Evolutionary conservation across 371 early-diverging fungal species (phyloP).

Genomic region (Rhizopus stolonifer): DNA sequence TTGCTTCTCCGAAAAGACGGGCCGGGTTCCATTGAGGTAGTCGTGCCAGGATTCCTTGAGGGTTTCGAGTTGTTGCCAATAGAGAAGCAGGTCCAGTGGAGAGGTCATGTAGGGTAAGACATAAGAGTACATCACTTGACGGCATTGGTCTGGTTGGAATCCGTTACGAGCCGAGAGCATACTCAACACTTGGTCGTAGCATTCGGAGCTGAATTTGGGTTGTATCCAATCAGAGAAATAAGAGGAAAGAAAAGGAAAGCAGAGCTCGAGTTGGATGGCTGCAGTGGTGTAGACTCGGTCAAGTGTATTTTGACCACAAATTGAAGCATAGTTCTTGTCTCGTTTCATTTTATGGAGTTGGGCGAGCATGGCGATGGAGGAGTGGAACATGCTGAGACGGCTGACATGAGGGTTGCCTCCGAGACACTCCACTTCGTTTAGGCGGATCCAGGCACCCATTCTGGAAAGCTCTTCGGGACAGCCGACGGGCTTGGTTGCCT

Average conservation of each 20-base stretch:
- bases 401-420: constrained; percentile 36
- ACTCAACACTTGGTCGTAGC: constrained; percentile 16
- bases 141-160: constrained; percentile 17
- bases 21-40: constrained; percentile 14
- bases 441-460: constrained; percentile 36
- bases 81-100: constrained; percentile 33
- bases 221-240: no score
- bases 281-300: constrained; percentile 33
- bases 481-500: constrained; percentile 14
- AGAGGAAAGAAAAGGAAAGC: no score
- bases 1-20: constrained; percentile 19
- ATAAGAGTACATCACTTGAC: constrained; percentile 33
- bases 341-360: constrained; percentile 24
- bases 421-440: constrained; percentile 41
- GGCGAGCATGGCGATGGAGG: constrained; percentile 36
- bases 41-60: constrained; percentile 22
- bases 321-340: constrained; percentile 11
- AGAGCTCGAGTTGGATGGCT: constrained; percentile 37
- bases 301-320: constrained; percentile 27
- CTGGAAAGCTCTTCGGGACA: constrained; percentile 25
- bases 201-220: constrained; percentile 9
- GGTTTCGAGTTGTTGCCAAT: constrained; percentile 30
- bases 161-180: constrained; percentile 22
- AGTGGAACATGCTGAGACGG: constrained; percentile 34
- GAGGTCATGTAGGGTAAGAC: constrained; percentile 35